Evolutionary conservation across 306 rosid species (phyloP), one percentile per base, ranked within the genome.

Genomic region (Sicyos edulis): DNA sequence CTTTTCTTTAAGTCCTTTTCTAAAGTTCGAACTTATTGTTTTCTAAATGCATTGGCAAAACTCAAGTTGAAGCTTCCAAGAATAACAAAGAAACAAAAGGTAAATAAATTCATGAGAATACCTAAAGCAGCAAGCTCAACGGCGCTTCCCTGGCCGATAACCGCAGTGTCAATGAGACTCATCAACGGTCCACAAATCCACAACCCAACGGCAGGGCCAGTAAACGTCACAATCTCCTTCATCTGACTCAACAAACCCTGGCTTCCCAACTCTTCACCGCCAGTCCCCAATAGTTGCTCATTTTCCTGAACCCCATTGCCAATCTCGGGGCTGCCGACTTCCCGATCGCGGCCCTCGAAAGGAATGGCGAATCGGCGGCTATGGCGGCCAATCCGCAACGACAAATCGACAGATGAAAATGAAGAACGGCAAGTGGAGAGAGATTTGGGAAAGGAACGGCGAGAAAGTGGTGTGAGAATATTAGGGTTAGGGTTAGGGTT

Each of bases 71-170:
- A 32, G 6, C 21, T 40, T 73, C 50, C 20, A 40, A 20, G 20
- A 9, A 21, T 9, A 14, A 2, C 5, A 24, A 67, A 47, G 45
- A 16, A 71, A 56, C 15, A 77, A n/a, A 70, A 32, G 8, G 7
- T 57, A 12, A 24, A 7, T 14, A 65, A 2, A 16, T 54, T 34
- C 8, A 54, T 11, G 17, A 11, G 21, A 76, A 57, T 80, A 88
- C 97, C 96, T 80, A 92, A 81, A 50, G 98, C 96, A 58, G 98
- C 98, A 42, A 92, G 98, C 85, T 92, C 96, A 80, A 85, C 42
- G 0, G 93, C 91, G 85, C 98, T 92, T 66, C 98, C 88, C 71
- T 84, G 96, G 55, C 96, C 98, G 21, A 92, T 82, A 54, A 92
- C 89, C 0, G 85, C 98, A 0, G 98, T 90, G 47, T 88, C 92